These are phyloP conservation scores for Aspergillus fructus DNA, from an alignment of 2,329 filamentous ascomycete genomes.

Conservation along the genomic window DNA sequence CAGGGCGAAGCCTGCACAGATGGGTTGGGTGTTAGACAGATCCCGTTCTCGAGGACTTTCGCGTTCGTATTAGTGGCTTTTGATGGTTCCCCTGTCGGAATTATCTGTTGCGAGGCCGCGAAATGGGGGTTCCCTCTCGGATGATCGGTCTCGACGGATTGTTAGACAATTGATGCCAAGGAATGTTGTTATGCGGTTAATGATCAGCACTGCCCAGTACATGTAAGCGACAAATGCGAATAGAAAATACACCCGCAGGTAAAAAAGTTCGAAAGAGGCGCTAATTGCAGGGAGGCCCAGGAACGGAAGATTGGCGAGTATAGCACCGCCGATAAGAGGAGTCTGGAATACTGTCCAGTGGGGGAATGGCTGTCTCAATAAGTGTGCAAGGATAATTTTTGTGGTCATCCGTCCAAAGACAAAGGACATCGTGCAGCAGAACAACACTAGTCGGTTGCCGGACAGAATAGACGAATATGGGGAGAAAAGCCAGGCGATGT, in stretches of 20 bases:
- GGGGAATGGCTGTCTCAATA: slow-evolving; percentile 90
- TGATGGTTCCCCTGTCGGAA: slow-evolving; percentile 15
- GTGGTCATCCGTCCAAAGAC: slow-evolving; percentile 98
- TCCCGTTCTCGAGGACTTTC: background rate
- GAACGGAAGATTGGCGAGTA: slow-evolving; percentile 78
- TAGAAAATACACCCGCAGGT: slow-evolving; percentile 79
- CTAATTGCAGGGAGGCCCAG: slow-evolving; percentile 69
- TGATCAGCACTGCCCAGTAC: slow-evolving; percentile 87
- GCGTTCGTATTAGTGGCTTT: slow-evolving; percentile 19
- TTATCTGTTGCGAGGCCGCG: slow-evolving; percentile 33
- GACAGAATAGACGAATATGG: slow-evolving; percentile 78
- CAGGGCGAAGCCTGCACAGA: background rate
- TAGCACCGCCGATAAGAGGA: slow-evolving; percentile 80
- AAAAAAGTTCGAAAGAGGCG: slow-evolving; percentile 68
- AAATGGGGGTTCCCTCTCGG: slow-evolving; percentile 36
- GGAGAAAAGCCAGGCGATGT: slow-evolving; percentile 83
- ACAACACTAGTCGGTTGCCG: slow-evolving; percentile 86
- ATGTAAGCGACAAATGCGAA: slow-evolving; percentile 86
- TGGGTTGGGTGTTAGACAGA: background rate
- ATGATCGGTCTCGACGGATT: slow-evolving; percentile 54
- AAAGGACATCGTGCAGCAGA: slow-evolving; percentile 92
- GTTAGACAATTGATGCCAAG: slow-evolving; percentile 93
- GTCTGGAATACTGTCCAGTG: slow-evolving; percentile 92
- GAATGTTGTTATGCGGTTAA: slow-evolving; percentile 86
- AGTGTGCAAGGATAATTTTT: slow-evolving; percentile 95